Conservation (phyloP, 192 early-diverging fungal genomes). For the Oehlia diaphana region DNA sequence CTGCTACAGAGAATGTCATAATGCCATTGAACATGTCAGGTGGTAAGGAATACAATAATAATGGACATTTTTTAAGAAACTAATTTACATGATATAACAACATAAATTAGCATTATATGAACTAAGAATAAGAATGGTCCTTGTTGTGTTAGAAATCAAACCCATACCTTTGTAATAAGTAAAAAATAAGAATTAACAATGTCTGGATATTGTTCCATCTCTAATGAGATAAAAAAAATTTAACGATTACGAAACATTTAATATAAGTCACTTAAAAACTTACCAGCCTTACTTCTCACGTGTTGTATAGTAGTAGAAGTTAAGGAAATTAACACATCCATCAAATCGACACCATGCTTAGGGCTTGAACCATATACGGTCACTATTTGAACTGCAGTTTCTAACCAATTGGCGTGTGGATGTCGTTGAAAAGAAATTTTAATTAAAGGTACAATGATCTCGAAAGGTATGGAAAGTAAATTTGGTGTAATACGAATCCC, state of each 20-base stretch:
- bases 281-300: conserved; percentile 32
- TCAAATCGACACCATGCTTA: conserved; percentile 31
- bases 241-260: background rate
- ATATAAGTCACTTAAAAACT: conserved; percentile 21
- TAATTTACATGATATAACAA: conserved; percentile 24
- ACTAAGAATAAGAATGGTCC: background rate
- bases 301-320: conserved; percentile 32
- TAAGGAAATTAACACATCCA: conserved; percentile 22
- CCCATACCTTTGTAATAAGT: conserved; percentile 47
- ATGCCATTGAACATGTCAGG: conserved; percentile 46
- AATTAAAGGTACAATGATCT: conserved; percentile 35
- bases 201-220: conserved; percentile 56
- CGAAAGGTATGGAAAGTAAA: conserved; percentile 47
- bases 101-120: background rate
- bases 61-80: conserved; percentile 51
- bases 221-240: conserved; percentile 31
- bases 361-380: conserved; percentile 51
- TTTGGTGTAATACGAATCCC: conserved; percentile 48
- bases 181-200: conserved; percentile 51
- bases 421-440: conserved; percentile 41
- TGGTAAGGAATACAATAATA: conserved; percentile 50
- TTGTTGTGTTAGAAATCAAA: background rate
- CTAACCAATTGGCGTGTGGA: conserved; percentile 48
- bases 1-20: conserved; percentile 49
- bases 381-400: conserved; percentile 46